Evolutionary conservation across 805 yeast genomes (phyloP).

Genomic region (Candida loeiensis): DNA sequence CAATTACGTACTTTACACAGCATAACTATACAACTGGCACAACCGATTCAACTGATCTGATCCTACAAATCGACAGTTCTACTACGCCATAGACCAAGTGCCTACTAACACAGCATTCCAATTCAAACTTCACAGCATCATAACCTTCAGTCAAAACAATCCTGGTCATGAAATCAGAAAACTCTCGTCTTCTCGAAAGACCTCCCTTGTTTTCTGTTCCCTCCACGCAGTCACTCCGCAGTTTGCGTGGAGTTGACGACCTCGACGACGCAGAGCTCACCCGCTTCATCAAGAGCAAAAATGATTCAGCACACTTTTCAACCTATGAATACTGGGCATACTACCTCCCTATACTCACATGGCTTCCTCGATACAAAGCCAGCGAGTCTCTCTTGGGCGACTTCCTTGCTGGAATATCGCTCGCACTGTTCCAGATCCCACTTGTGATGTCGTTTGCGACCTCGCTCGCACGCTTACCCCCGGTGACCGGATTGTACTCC

Average conservation of each 20-base stretch:
- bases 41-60: too few species aligned
- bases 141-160: not conserved
- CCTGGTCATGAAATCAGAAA: slow-evolving; percentile 7
- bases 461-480: slow-evolving; percentile 79
- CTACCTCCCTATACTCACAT: slow-evolving; percentile 29
- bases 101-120: too few species aligned
- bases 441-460: slow-evolving; percentile 71
- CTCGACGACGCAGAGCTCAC: slow-evolving; percentile 18
- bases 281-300: slow-evolving; percentile 11
- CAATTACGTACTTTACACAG: too few species aligned
- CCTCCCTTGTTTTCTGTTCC: slow-evolving; percentile 30
- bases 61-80: not conserved
- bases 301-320: slow-evolving; percentile 16
- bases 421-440: slow-evolving; percentile 35
- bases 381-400: slow-evolving; percentile 22
- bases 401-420: slow-evolving; percentile 29
- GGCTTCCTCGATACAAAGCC: slow-evolving; percentile 28
- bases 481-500: slow-evolving; percentile 73
- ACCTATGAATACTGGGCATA: slow-evolving; percentile 27
- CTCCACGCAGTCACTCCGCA: slow-evolving; percentile 23
- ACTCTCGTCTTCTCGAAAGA: slow-evolving; percentile 6
- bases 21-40: not conserved
- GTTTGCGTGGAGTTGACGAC: slow-evolving; percentile 10
- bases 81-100: too few species aligned
- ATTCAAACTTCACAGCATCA: too few species aligned